Base-by-base conservation (phyloP, 2,329 filamentous ascomycete genomes). In the Beauveria australis region DNA sequence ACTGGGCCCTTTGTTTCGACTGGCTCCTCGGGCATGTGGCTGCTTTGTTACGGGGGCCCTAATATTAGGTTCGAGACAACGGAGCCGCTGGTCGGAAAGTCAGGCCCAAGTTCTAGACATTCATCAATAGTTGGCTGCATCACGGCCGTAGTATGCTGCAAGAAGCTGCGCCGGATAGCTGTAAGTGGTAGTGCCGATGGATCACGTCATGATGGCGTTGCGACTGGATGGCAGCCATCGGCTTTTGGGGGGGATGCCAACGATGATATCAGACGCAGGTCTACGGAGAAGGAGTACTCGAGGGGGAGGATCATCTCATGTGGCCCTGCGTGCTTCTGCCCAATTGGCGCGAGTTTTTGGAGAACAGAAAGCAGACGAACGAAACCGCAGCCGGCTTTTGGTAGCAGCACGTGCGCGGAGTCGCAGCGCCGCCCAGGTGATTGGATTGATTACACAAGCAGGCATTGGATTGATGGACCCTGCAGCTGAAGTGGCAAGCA, bases 181-280 rank as follows among this genome's bases (percentile, higher is more conserved):
- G 18, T 19, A 57, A 18, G 40, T 14, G 54, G 54, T n/a, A 49
- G 19, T 57, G 30, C 54, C 44, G 44, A 49, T 49, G 19, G 8
- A 57, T 26, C 54, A 57, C 54, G 54, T 57, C 54, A 57, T 57
- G 46, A 57, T 49, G 54, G 54, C 30, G 54, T 49, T 57, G 46
- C 28, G 54, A 57, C 46, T 49, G 30, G 46, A 28, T 9, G 54
- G 46, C 33, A 40, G 46, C 24, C 19, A 57, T 44, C 30, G 48
- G 48, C 33, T 37, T 3, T 37, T 37, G 14, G 33, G 5, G 33
- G 12, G 14, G 5, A 37, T 37, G 33, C 4, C 12, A 37, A 37
- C 5, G 33, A 37, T 37, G 5, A 37, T 37, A 37, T 37, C 33
- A 16, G 33, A 37, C 4, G 33, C 33, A 37, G 33, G 33, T 16